Base-by-base conservation (phyloP, 148 eudicot species). In the Pouteria glomerata region DNA sequence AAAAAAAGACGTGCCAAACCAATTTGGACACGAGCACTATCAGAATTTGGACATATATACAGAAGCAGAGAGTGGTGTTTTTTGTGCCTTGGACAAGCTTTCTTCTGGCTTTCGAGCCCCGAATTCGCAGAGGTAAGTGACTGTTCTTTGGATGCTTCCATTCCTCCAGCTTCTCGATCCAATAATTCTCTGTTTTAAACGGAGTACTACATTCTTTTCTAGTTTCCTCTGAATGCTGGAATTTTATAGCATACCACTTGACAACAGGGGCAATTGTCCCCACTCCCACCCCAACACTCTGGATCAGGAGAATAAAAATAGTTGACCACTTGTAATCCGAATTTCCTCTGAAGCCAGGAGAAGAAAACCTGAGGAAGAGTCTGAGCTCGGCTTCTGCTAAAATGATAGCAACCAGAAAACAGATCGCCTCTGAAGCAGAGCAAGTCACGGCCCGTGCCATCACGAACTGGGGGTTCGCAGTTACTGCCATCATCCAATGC, bases 401-500 rank as follows among this genome's bases (percentile, higher is more conserved):
- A 58, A 63, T 19, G 42, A 70, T 16, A 55, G 59, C 30, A 6
- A 21, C 19, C n/a, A 79, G 6, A 19, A 70, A 7, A 57, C 72
- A 61, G 8, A 79, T 37, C 0, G 39, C 29, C 21, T 67, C 78
- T 1, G 75, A 70, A 18, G 72, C 62, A 19, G 57, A 48, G 42
- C 67, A 42, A 12, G 71, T 34, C 16, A 53, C 71, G 16, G 74
- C 69, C 18, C 70, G 58, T 0, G 75, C 82, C 16, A 73, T 47
- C 39, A 70, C 67, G 31, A 79, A 79, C 67, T 74, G 75, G 13
- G 78, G 75, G 31, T 41, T 34, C 31, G 73, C 57, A 21, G 70
- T 61, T 62, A 61, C 56, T 21, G 62, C 77, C 81, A 78, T 78
- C 64, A 73, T 56, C 81, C 81, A 73, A 42, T 68, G 62, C 13